Evolutionary conservation across 805 yeast genomes (phyloP).

Genomic region (Yarrowia sp.): DNA sequence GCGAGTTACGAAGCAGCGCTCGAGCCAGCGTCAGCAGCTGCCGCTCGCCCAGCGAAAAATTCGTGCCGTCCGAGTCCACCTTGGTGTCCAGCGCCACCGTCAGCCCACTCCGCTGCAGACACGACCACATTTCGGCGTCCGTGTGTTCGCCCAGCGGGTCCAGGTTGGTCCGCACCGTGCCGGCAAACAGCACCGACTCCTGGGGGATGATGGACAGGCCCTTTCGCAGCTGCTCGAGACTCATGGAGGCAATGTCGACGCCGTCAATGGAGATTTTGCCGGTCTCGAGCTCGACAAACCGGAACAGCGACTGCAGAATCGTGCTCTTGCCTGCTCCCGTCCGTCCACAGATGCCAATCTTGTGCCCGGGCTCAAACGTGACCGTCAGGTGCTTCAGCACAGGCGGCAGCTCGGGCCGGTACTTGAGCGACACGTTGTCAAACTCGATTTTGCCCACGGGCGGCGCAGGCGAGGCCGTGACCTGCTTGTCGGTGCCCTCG

Average conservation of each 20-base stretch:
- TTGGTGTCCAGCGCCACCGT: slow-evolving; percentile 65
- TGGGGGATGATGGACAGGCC: slow-evolving; percentile 84
- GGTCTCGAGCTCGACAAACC: slow-evolving; percentile 64
- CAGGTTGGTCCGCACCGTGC: slow-evolving; percentile 74
- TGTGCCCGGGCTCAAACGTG: slow-evolving; percentile 62
- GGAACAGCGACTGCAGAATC: slow-evolving; percentile 72
- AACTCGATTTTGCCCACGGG: slow-evolving; percentile 64
- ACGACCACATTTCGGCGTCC: slow-evolving; percentile 72
- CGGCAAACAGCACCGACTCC: slow-evolving; percentile 84
- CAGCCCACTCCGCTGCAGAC: slow-evolving; percentile 63
- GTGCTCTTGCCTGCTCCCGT: slow-evolving; percentile 91
- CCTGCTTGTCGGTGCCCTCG: slow-evolving; percentile 66
- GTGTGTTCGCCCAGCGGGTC: slow-evolving; percentile 71
- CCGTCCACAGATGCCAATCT: slow-evolving; percentile 86
- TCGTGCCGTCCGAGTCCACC: slow-evolving; percentile 77
- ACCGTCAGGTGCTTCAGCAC: slow-evolving; percentile 66
- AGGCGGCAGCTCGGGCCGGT: slow-evolving; percentile 68
- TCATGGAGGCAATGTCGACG: slow-evolving; percentile 66
- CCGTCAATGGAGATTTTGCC: slow-evolving; percentile 73
- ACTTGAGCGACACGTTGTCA: slow-evolving; percentile 62
- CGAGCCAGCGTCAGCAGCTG: slow-evolving; percentile 74
- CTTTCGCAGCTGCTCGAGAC: slow-evolving; percentile 72
- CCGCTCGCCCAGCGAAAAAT: slow-evolving; percentile 75
- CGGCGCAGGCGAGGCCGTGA: slow-evolving; percentile 48
- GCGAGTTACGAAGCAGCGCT: slow-evolving; percentile 69